These are phyloP conservation scores for Fonsecaea pedrosoi DNA, from an alignment of 2,329 filamentous ascomycete species.

Conservation along the genomic window DNA sequence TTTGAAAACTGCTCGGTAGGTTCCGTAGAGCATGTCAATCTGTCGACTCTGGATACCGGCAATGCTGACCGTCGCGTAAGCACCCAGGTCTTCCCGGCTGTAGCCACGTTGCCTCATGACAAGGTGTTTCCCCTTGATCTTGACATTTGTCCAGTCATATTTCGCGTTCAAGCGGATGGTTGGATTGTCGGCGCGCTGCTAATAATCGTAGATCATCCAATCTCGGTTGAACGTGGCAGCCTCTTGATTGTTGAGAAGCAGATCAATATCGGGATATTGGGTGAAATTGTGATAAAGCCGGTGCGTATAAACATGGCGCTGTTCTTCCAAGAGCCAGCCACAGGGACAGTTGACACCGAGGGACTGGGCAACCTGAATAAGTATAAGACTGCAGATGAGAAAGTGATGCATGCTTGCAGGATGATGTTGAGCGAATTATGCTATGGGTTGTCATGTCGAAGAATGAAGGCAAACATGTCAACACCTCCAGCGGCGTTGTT, in stretches of 20 bases:
- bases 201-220: constrained; percentile 43
- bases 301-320: constrained; percentile 41
- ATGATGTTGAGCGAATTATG: constrained; percentile 11
- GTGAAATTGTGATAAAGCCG: constrained; percentile 41
- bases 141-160: constrained; percentile 41
- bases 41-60: constrained; percentile 40
- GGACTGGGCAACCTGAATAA: constrained; percentile 8
- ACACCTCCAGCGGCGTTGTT: not conserved
- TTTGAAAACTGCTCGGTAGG: constrained; percentile 42
- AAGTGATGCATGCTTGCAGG: constrained; percentile 24
- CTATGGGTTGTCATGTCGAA: not conserved
- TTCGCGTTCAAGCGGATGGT: constrained; percentile 40
- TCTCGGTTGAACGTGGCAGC: constrained; percentile 37
- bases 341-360: constrained; percentile 30
- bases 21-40: constrained; percentile 41
- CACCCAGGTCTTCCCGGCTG: constrained; percentile 32
- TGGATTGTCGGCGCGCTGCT: constrained; percentile 37
- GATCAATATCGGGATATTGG: constrained; percentile 33
- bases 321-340: constrained; percentile 35
- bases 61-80: constrained; percentile 40
- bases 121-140: constrained; percentile 40
- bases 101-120: constrained; percentile 41
- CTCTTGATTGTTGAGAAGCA: constrained; percentile 32
- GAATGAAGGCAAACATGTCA: not conserved
- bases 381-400: constrained; percentile 11